Conservation (phyloP, 805 yeast genomes). For the Kuraishia ogatae region DNA sequence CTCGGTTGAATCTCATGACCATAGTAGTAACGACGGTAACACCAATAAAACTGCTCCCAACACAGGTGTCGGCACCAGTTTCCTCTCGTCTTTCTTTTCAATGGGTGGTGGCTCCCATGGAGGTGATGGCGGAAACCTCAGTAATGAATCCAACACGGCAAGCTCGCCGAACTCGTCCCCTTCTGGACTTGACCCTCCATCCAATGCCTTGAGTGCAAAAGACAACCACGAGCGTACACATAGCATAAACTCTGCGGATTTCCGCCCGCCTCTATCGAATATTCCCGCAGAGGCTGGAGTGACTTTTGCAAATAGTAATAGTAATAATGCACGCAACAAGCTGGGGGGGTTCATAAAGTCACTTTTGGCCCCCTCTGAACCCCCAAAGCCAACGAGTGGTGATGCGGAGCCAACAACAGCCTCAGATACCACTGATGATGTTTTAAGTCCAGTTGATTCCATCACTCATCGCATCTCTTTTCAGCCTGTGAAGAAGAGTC, state of each 20-base stretch:
- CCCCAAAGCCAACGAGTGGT: not conserved
- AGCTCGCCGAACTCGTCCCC: not conserved
- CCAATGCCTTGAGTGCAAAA: not conserved
- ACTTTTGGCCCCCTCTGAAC: not conserved
- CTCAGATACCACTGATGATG: not conserved
- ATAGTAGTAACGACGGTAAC: not conserved
- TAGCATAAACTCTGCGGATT: not conserved
- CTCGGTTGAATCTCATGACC: not conserved
- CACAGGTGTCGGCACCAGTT: not conserved
- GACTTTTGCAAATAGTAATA: not conserved
- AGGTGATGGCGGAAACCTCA: not conserved
- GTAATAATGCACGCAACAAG: not conserved
- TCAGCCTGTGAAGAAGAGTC: conserved; percentile 36
- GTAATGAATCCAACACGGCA: not conserved
- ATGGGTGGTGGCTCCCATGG: not conserved
- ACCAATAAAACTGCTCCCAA: not conserved
- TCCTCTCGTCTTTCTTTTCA: not conserved
- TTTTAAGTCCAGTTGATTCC: not conserved
- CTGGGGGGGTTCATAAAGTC: not conserved
- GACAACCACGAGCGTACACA: not conserved
- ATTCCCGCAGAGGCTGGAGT: not conserved
- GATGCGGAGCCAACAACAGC: not conserved
- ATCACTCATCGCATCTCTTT: conserved; percentile 29
- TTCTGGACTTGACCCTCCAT: not conserved
- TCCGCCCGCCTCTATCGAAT: not conserved